phyloP scores from a whole-genome alignment of 345 rosid species.

The Salix udensis region DNA sequence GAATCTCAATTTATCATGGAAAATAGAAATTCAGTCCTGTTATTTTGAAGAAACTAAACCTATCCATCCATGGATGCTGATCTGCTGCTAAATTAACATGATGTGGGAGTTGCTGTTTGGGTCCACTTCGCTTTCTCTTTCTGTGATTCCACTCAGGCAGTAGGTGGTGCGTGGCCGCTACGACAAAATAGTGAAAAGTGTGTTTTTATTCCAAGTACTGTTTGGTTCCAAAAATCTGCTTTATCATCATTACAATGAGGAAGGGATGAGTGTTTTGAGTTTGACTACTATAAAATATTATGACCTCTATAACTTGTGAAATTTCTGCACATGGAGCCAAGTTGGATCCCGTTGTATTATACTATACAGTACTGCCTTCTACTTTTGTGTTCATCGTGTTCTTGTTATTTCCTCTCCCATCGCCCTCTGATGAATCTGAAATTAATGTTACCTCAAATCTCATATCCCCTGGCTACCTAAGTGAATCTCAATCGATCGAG shows the following conservation, averaged over 20 bases:
- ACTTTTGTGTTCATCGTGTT: too few relatives aligned
- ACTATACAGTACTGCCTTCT: too few relatives aligned
- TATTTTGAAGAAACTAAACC: too few relatives aligned
- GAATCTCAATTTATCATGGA: too few relatives aligned
- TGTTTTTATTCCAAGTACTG: background rate
- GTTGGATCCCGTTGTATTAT: too few relatives aligned
- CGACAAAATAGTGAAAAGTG: slow-evolving; percentile 3
- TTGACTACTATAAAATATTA: background rate
- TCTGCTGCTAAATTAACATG: background rate
- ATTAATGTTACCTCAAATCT: too few relatives aligned
- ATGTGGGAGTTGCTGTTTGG: background rate
- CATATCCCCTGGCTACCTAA: too few relatives aligned
- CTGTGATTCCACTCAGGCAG: slow-evolving; percentile 1
- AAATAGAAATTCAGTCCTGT: too few relatives aligned
- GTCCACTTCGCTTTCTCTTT: background rate
- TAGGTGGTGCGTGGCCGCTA: slow-evolving; percentile 1
- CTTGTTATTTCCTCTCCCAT: too few relatives aligned
- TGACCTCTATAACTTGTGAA: background rate
- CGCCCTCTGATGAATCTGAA: too few relatives aligned
- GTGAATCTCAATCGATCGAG: too few relatives aligned
- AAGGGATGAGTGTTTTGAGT: background rate
- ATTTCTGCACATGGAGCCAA: background rate
- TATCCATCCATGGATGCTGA: background rate
- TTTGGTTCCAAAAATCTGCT: slow-evolving; percentile 20
- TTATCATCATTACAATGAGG: slow-evolving; percentile 18